A percentile compares a stretch with the other conserved stretches of the same genome.
Conservation (phyloP, 768 basidiomycete species). For the Auricularia sp. region DNA sequence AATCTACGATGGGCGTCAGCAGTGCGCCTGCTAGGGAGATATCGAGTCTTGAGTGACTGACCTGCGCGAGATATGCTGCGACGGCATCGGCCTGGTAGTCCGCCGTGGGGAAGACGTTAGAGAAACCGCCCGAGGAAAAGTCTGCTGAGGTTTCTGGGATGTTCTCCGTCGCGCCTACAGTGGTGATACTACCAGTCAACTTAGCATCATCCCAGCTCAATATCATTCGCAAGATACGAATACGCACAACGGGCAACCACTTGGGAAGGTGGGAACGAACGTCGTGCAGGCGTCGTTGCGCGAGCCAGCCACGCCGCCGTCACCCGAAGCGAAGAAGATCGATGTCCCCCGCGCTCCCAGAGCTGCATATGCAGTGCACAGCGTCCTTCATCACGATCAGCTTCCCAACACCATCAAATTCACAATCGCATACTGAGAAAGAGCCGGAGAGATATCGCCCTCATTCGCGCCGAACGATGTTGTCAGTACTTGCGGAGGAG, state of each 20-base stretch:
- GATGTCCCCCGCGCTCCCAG: slow-evolving; percentile 27
- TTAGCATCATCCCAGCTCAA: not conserved
- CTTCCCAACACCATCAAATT: not conserved
- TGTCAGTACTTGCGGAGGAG: slow-evolving; percentile 21
- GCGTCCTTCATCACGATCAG: slow-evolving; percentile 9
- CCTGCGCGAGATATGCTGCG: slow-evolving; percentile 13
- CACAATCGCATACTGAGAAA: slow-evolving; percentile 17
- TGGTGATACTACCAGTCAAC: not conserved
- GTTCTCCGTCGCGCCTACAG: not conserved
- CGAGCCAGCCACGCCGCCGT: slow-evolving; percentile 27
- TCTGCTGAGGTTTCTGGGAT: slow-evolving; percentile 8
- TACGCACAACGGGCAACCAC: slow-evolving; percentile 24
- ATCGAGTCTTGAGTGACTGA: too few relatives aligned
- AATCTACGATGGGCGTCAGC: slow-evolving; percentile 5
- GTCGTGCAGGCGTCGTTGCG: slow-evolving; percentile 17
- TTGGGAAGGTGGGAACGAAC: slow-evolving; percentile 27
- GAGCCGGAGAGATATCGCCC: slow-evolving; percentile 10
- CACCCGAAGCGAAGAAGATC: slow-evolving; percentile 29
- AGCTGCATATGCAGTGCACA: slow-evolving; percentile 26
- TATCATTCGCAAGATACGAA: not conserved
- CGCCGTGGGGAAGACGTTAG: slow-evolving; percentile 21
- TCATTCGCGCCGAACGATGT: slow-evolving; percentile 27
- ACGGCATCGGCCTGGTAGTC: not conserved
- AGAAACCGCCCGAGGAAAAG: slow-evolving; percentile 29
- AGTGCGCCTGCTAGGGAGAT: too few relatives aligned